Percentiles rank a stretch among this genome's conserved stretches.
These are phyloP conservation scores for Fusarium verrucosum DNA, from an alignment of 2,329 filamentous ascomycete species.

Conservation along the genomic window DNA sequence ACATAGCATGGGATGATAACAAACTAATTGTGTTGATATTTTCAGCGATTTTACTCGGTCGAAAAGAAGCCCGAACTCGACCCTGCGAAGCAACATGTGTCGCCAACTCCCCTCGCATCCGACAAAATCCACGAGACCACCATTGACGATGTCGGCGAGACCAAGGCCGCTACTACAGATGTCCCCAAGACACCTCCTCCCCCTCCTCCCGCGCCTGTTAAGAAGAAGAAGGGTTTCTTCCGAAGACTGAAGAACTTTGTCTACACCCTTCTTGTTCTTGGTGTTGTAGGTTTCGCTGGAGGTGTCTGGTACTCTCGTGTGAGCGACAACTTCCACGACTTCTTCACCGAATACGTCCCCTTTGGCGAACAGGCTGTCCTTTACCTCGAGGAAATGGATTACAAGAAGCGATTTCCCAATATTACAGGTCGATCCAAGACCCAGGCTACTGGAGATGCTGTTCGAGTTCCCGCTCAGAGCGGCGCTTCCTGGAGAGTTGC, in stretches of 20 bases:
- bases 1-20: slow-evolving; percentile 7
- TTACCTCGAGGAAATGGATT: slow-evolving; percentile 95
- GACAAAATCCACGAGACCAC: slow-evolving; percentile 55
- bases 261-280: slow-evolving; percentile 78
- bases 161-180: slow-evolving; percentile 53
- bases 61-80: slow-evolving; percentile 61
- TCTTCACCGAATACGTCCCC: slow-evolving; percentile 97
- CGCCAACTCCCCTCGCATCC: slow-evolving; percentile 63
- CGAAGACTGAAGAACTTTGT: slow-evolving; percentile 81
- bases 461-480: slow-evolving; percentile 86
- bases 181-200: slow-evolving; percentile 46
- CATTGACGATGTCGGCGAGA: slow-evolving; percentile 51
- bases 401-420: slow-evolving; percentile 81
- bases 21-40: slow-evolving; percentile 46
- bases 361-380: slow-evolving; percentile 94
- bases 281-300: slow-evolving; percentile 81
- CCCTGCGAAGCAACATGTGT: slow-evolving; percentile 59
- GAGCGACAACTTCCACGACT: slow-evolving; percentile 98
- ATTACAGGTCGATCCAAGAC: slow-evolving; percentile 57
- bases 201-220: slow-evolving; percentile 47
- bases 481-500: slow-evolving; percentile 84
- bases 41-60: slow-evolving; percentile 66
- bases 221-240: slow-evolving; percentile 72
- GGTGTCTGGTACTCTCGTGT: slow-evolving; percentile 92
- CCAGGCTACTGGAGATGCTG: slow-evolving; percentile 70